A percentile compares a stretch with the other conserved stretches of the same genome.
Evolutionary conservation across 2,329 filamentous ascomycete genomes (phyloP).

Genomic region (Trichoderma semiorbis): DNA sequence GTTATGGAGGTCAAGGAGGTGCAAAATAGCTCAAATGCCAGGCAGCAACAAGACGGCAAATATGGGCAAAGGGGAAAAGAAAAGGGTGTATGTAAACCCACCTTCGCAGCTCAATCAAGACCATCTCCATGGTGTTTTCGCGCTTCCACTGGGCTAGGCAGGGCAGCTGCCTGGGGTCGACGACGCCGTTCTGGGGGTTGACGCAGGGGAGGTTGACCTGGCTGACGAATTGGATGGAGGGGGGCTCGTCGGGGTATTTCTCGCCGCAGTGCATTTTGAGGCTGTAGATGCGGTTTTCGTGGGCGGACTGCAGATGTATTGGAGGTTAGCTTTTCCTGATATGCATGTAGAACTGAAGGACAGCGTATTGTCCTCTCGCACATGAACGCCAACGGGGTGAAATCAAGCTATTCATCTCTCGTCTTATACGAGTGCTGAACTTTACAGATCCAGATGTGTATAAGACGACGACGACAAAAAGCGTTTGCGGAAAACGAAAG

Average conservation of each 20-base stretch:
- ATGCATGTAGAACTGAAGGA: neutral
- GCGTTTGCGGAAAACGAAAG: neutral
- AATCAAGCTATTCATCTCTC: neutral
- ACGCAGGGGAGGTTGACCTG: constrained; percentile 97
- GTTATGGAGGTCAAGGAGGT: neutral
- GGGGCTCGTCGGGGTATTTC: constrained; percentile 84
- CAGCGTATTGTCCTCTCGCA: neutral
- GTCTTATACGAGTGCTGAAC: neutral
- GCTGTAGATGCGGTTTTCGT: constrained; percentile 99
- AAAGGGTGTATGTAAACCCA: constrained; percentile 33
- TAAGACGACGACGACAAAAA: neutral
- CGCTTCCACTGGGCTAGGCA: constrained; percentile 89
- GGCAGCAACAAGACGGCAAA: neutral
- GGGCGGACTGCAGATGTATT: constrained; percentile 64
- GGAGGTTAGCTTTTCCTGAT: neutral
- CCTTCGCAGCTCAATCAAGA: constrained; percentile 82
- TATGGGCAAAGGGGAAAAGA: too few species aligned
- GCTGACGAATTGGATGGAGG: constrained; percentile 86
- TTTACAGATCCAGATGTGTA: neutral
- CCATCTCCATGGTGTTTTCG: constrained; percentile 92
- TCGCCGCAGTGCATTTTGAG: constrained; percentile 93
- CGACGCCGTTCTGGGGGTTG: constrained; percentile 72
- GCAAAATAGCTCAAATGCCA: neutral
- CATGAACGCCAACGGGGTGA: neutral
- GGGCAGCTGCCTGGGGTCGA: constrained; percentile 78